Percentiles rank a stretch among this genome's conserved stretches.
Evolutionary conservation across 352 stramenopile genomes (phyloP).

Genomic region (Pythium sukuiense): DNA sequence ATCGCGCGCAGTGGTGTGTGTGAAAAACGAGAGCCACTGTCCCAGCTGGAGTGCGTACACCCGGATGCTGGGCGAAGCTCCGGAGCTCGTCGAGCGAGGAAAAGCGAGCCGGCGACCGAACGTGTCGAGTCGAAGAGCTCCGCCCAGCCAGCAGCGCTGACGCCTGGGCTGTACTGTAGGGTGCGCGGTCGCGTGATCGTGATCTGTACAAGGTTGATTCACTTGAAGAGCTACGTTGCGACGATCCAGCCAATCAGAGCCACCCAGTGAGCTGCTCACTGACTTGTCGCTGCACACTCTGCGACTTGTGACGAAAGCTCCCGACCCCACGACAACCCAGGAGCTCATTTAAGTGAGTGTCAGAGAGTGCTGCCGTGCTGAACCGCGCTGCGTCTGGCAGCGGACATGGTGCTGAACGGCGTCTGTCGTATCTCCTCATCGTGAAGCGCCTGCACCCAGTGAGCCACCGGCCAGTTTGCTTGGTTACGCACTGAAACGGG

Average conservation of each 20-base stretch:
- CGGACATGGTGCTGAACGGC: neutral
- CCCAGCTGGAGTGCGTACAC: constrained; percentile 21
- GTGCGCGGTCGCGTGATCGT: neutral
- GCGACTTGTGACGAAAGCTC: neutral
- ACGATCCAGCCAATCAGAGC: neutral
- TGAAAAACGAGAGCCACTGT: constrained; percentile 4
- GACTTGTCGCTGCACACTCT: neutral
- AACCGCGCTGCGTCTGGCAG: neutral
- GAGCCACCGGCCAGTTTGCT: neutral
- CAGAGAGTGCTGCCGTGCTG: neutral
- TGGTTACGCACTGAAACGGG: constrained; percentile 1
- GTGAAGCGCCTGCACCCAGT: neutral
- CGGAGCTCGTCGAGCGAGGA: neutral
- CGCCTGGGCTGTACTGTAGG: neutral
- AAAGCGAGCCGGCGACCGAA: neutral
- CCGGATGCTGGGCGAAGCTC: neutral
- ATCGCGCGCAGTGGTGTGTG: neutral
- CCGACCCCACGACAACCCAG: too few relatives aligned
- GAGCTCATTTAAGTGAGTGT: neutral
- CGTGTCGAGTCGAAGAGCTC: neutral
- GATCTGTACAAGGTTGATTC: neutral
- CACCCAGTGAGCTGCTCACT: neutral
- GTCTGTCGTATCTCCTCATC: neutral
- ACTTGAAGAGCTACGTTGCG: constrained; percentile 4
- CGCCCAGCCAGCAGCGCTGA: neutral